A percentile compares a stretch with the other conserved stretches of the same genome.
phyloP scores from a whole-genome alignment of 495 filamentous ascomycete species.

The Halenospora varia region DNA sequence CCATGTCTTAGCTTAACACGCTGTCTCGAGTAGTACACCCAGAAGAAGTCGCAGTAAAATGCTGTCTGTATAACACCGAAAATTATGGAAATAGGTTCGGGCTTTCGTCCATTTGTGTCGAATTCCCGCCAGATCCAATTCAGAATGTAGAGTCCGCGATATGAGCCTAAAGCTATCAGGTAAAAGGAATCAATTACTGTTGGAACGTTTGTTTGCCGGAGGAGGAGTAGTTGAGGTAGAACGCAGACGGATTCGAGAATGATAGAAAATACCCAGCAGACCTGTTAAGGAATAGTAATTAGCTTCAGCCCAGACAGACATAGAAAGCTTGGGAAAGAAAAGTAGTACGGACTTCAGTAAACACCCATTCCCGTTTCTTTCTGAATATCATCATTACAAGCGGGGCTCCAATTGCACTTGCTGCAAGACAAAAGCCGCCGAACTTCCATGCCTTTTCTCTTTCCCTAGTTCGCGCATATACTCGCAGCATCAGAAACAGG shows the following conservation, averaged over 20 bases:
- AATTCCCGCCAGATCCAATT: conserved; percentile 80
- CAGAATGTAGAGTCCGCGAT: conserved; percentile 84
- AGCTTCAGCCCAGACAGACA: background rate
- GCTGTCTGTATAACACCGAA: conserved; percentile 90
- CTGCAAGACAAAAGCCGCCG: conserved; percentile 57
- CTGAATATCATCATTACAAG: conserved; percentile 63
- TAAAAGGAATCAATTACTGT: conserved; percentile 97
- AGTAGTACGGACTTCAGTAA: conserved; percentile 32
- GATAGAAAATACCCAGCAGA: conserved; percentile 79
- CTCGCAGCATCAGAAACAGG: conserved; percentile 77
- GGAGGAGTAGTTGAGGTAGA: conserved; percentile 84
- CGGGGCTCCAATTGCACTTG: conserved; percentile 57
- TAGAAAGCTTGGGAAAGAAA: too few species aligned
- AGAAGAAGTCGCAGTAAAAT: conserved; percentile 91
- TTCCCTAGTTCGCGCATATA: conserved; percentile 85
- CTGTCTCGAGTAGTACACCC: conserved; percentile 94
- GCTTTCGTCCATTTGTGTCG: conserved; percentile 47
- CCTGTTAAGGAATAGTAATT: conserved; percentile 35
- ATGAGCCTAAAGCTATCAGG: conserved; percentile 80
- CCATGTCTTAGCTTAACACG: conserved; percentile 90
- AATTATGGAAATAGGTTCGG: conserved; percentile 69
- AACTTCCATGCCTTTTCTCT: conserved; percentile 89
- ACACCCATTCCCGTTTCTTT: conserved; percentile 32
- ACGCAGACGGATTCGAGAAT: conserved; percentile 89
- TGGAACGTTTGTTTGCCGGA: conserved; percentile 90